Percentiles rank a stretch among this genome's conserved stretches.
These are phyloP conservation scores for Diplosphaera chodatii DNA, from an alignment of 139 green algal species.

Conservation along the genomic window DNA sequence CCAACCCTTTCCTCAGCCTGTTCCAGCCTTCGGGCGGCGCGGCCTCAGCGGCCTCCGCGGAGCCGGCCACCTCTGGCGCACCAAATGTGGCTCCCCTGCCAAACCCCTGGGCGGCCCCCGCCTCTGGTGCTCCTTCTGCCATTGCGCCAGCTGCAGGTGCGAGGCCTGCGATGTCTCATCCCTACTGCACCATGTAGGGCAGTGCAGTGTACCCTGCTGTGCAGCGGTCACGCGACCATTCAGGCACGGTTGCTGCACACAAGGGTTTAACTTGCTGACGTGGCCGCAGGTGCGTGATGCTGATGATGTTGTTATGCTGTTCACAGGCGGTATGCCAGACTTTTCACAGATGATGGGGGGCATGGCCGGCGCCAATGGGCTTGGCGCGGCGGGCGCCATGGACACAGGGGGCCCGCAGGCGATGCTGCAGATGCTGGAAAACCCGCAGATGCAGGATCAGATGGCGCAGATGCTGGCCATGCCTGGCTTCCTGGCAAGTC, in stretches of 20 bases:
- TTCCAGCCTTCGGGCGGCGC: slow-evolving; percentile 17
- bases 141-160: neutral
- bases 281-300: too few species aligned
- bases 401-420: neutral
- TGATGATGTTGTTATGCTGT: too few species aligned
- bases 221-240: too few species aligned
- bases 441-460: slow-evolving; percentile 21
- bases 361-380: slow-evolving; percentile 7
- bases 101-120: slow-evolving; percentile 82
- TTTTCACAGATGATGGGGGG: slow-evolving; percentile 10
- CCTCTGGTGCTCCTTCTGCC: neutral
- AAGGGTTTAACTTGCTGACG: too few species aligned
- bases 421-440: slow-evolving; percentile 69
- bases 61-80: slow-evolving; percentile 5
- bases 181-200: too few species aligned
- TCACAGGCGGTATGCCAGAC: slow-evolving; percentile 11
- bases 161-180: too few species aligned
- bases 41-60: neutral
- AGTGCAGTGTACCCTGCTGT: too few species aligned
- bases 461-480: slow-evolving; percentile 50
- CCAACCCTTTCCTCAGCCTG: slow-evolving; percentile 42
- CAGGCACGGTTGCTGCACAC: too few species aligned
- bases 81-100: slow-evolving; percentile 86
- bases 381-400: slow-evolving; percentile 10
- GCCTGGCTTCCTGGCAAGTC: slow-evolving; percentile 54